Conservation (phyloP, 1,284 basidiomycete species). For the Wolfiporia cocos region DNA sequence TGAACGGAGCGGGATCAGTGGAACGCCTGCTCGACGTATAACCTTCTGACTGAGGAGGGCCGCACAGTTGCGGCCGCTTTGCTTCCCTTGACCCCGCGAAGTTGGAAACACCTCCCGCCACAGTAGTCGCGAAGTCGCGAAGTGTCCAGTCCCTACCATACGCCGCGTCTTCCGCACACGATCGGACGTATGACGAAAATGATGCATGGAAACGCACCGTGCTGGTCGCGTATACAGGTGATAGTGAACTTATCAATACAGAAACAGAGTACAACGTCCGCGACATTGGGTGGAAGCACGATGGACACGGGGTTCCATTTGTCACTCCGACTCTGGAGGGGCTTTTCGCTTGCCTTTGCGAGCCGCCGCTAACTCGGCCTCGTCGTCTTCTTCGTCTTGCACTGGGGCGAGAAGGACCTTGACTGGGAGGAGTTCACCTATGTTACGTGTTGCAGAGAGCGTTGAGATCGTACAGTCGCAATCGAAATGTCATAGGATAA, state of each 20-base stretch:
- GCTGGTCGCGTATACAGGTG: too few species aligned
- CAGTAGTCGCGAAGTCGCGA: neutral
- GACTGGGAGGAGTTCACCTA: constrained; percentile 38
- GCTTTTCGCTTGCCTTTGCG: constrained; percentile 46
- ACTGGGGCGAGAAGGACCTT: constrained; percentile 36
- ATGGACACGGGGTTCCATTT: too few species aligned
- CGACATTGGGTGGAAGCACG: neutral
- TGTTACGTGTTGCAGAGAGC: neutral
- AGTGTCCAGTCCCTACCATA: neutral
- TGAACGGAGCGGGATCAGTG: too few species aligned
- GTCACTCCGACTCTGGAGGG: constrained; percentile 4
- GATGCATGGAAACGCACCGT: too few species aligned
- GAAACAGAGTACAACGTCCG: neutral
- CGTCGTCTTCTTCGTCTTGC: constrained; percentile 37
- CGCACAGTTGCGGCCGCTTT: constrained; percentile 87
- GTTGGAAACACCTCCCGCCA: constrained; percentile 31
- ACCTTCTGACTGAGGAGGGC: constrained; percentile 89
- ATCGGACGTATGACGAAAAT: too few species aligned
- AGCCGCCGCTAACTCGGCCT: constrained; percentile 16
- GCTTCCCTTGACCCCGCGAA: constrained; percentile 52
- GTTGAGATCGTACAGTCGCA: neutral
- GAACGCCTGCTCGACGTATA: constrained; percentile 94
- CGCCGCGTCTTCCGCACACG: neutral
- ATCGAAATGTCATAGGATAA: neutral
- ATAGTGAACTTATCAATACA: too few species aligned